Conservation (phyloP, 495 filamentous ascomycete species). For the Talaromyces ruber region DNA sequence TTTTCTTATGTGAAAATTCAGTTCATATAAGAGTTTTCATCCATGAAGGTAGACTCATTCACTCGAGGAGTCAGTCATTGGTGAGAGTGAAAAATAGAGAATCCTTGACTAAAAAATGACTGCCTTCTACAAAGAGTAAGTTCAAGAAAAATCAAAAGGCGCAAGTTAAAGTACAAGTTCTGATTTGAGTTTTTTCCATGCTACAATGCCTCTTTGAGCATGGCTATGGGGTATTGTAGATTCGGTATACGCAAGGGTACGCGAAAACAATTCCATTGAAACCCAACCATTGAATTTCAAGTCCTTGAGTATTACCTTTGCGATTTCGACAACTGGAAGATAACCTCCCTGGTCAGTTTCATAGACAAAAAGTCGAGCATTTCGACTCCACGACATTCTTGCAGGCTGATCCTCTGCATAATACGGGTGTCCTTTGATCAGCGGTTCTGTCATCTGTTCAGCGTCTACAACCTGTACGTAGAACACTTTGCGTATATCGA, state of each 20-base stretch:
- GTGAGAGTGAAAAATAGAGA: too few species aligned
- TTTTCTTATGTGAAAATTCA: not conserved
- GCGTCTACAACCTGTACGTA: constrained; percentile 77
- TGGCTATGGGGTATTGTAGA: constrained; percentile 50
- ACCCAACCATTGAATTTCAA: constrained; percentile 62
- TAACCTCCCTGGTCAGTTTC: constrained; percentile 65
- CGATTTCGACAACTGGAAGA: constrained; percentile 42
- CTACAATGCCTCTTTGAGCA: constrained; percentile 52
- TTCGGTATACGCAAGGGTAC: constrained; percentile 50
- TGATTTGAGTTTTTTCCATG: constrained; percentile 46
- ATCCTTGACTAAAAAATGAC: not conserved
- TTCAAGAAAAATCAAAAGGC: not conserved
- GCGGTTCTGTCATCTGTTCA: constrained; percentile 49
- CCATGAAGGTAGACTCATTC: not conserved
- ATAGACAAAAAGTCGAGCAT: constrained; percentile 67
- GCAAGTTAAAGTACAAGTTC: constrained; percentile 1
- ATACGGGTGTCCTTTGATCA: constrained; percentile 55
- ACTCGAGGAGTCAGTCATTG: not conserved
- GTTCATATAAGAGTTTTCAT: not conserved
- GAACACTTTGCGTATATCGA: constrained; percentile 65
- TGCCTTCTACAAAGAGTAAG: not conserved
- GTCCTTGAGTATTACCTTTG: constrained; percentile 45
- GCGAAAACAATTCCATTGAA: constrained; percentile 70
- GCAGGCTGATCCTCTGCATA: constrained; percentile 52
- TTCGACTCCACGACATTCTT: constrained; percentile 76